Base-by-base conservation (phyloP, 2,329 filamentous ascomycete genomes). In the Penicillium paneum region DNA sequence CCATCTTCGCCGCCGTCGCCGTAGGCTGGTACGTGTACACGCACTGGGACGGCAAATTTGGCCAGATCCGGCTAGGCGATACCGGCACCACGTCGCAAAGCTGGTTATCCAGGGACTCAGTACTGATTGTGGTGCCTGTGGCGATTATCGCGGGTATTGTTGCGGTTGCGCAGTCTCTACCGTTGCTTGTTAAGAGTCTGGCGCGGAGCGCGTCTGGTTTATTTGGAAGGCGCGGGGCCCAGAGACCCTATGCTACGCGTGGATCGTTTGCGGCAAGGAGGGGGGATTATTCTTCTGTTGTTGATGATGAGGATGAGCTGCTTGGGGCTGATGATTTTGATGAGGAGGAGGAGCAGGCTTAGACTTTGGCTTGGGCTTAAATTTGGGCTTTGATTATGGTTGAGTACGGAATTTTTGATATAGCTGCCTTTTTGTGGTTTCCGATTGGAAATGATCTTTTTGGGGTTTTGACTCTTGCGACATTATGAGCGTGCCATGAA, bases 231-330 rank as follows among this genome's bases (percentile, higher is more conserved):
- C 82, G 83, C 34, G 31, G 47, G 2, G 12, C 15, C 7, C 74
- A 75, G 35, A 79, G 88, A 56, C 85, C 87, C 52, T 99, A 95
- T 71, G 94, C 91, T 15, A 96, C 90, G 46, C 81, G 95, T 55
- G 89, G 90, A 67, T 93, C 90, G 57, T 99, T 99, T 75, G 89
- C 91, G 5, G 83, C 91, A 53, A 88, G 90, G 1, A 83, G 90
- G 52, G 87, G 89, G n/a, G 90, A 96, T 72, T 97, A 97, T 72
- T 84, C 87, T 15, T 82, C 88, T 66, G 91, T 96, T 48, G 91
- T 96, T 66, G 89, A 94, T 47, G 94, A 97, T 69, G 94, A 97
- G 71, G 93, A 93, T 45, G 93, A 97, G 78, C 77, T 99, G 63
- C 76, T 99, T 34, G 94, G 94, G 1, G 66, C 65, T 0, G 93